phyloP scores from a whole-genome alignment of 2,329 filamentous ascomycete species.

The Aspergillus flavus region DNA sequence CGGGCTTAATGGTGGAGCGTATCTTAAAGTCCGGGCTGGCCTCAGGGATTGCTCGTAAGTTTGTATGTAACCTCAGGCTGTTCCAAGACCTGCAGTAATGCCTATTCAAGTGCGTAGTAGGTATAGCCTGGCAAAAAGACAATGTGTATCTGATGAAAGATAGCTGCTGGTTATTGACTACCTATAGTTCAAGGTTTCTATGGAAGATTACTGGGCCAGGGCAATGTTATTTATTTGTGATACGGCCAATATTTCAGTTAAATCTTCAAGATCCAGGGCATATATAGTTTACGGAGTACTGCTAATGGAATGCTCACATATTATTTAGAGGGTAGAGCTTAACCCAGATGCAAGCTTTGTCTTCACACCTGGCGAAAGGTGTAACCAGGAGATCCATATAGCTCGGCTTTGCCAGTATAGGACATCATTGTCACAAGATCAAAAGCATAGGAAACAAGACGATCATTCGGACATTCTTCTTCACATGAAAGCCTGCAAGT shows the following conservation, averaged over 20 bases:
- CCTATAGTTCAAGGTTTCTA: too few relatives aligned
- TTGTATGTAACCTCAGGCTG: background rate
- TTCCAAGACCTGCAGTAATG: background rate
- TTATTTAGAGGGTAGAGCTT: background rate
- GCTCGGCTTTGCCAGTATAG: background rate
- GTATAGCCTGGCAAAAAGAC: background rate
- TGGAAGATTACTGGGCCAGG: background rate
- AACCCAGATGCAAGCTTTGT: background rate
- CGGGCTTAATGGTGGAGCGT: background rate
- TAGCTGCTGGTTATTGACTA: too few relatives aligned
- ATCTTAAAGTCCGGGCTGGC: background rate
- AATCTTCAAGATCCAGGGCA: too few relatives aligned
- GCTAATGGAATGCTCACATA: background rate
- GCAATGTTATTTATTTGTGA: background rate
- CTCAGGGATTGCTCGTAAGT: background rate
- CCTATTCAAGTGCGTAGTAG: background rate
- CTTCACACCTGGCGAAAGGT: background rate
- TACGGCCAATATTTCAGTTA: too few relatives aligned
- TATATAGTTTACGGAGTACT: background rate
- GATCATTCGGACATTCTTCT: slow-evolving; percentile 15
- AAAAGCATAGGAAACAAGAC: slow-evolving; percentile 14
- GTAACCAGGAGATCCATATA: background rate
- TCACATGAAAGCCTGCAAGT: slow-evolving; percentile 26
- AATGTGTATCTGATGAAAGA: too few relatives aligned
- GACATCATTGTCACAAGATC: slow-evolving; percentile 1